Base-by-base conservation (phyloP, 1,139 yeast genomes). In the Yamadazyma jaroonii region DNA sequence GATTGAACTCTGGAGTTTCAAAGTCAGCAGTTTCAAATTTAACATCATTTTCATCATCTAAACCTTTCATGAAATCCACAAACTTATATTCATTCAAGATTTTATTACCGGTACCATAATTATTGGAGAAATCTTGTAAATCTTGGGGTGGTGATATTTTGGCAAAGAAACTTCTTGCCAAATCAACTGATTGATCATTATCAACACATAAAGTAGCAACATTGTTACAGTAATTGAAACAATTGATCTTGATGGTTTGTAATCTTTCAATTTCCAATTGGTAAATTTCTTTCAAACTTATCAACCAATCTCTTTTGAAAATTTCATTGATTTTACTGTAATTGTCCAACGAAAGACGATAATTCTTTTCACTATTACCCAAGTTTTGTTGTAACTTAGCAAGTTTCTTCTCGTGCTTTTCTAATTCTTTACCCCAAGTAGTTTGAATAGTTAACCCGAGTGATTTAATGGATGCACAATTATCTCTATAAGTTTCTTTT, bases 141-240 rank as follows among this genome's bases (percentile, higher is more conserved):
- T 88, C 96, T 26, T 63, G 64, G 3, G 64, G 65, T 5, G 86
- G 79, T 22, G 79, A 82, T 44, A 90, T 81, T 39, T 75, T 73
- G 40, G 90, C 96, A 43, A 88, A 70, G 2, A 76, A 62, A 7
- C 79, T 61, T 39, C 96, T 73, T 12, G 89, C 76, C 41, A 70
- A 67, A 54, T 88, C 96, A 38, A 85, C 85, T 4, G 81, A 64
- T 42, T 80, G 85, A 53, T 87, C 96, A 49, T 83, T 84, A 35
- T 79, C 79, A 21, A 88, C 92, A 55, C 95, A 87, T 5, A 82
- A 72, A 0, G 88, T 74, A 4, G 95, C 86, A 9, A 84, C 70
- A 37, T 81, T 72, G 57, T 88, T 88, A 38, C 95, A 82, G 57
- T 74, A 90, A 31, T 82, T 84, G 83, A 96, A 94, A 46, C 94